Conservation (phyloP, 2,329 filamentous ascomycete species). For the Phyllosticta ampelicida region DNA sequence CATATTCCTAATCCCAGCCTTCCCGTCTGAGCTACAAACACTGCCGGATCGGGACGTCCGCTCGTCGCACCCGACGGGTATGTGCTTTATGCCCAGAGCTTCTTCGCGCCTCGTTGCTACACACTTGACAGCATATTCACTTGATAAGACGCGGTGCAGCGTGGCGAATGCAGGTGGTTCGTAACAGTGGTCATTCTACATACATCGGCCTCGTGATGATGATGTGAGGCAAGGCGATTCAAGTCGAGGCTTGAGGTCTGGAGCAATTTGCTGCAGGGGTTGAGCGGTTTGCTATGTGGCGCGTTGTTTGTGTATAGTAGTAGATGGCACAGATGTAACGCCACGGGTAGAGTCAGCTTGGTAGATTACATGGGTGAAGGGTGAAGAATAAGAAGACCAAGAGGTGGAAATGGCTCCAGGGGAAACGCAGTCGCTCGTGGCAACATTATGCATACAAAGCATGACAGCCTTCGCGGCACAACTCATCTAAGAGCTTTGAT, state of each 20-base stretch:
- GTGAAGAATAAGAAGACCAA: neutral
- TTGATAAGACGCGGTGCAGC: neutral
- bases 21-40: neutral
- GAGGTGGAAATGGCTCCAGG: neutral
- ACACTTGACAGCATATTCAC: neutral
- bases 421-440: neutral
- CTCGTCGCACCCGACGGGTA: neutral
- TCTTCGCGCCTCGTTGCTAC: neutral
- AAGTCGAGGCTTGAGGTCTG: neutral
- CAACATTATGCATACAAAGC: neutral
- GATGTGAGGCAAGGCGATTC: neutral
- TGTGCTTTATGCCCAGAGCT: neutral
- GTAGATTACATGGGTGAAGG: neutral
- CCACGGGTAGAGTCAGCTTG: neutral
- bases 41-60: neutral
- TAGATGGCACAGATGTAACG: neutral
- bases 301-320: neutral
- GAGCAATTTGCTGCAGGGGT: neutral
- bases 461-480: neutral
- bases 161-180: neutral
- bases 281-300: neutral
- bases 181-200: neutral
- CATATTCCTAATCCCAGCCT: neutral
- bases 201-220: neutral
- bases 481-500: neutral